Percentiles rank a stretch among this genome's conserved stretches.
Evolutionary conservation across 2,329 filamentous ascomycete species (phyloP).

Genomic region (Fusarium pseudonygamai): DNA sequence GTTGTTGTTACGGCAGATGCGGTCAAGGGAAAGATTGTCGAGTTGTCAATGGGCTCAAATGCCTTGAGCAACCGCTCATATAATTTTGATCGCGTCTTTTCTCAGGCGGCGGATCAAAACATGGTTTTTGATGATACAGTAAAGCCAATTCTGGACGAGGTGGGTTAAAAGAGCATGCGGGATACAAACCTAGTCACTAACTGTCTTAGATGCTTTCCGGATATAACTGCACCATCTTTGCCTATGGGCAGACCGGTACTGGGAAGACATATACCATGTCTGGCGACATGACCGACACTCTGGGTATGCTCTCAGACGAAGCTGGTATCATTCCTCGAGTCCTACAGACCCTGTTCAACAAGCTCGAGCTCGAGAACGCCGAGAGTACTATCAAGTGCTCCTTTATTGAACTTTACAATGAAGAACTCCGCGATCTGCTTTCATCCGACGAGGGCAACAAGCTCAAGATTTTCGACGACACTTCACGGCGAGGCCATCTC

Average conservation of each 20-base stretch:
- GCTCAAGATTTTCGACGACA: slow-evolving; percentile 95
- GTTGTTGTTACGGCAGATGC: slow-evolving; percentile 90
- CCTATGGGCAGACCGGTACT: slow-evolving; percentile 97
- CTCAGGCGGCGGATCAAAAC: slow-evolving; percentile 89
- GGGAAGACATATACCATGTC: slow-evolving; percentile 99
- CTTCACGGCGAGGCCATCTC: slow-evolving; percentile 82
- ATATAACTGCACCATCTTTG: slow-evolving; percentile 98
- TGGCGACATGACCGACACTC: slow-evolving; percentile 89
- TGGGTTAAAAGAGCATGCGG: slow-evolving; percentile 52
- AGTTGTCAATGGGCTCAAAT: slow-evolving; percentile 91
- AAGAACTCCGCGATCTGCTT: slow-evolving; percentile 91
- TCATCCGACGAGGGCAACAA: slow-evolving; percentile 83
- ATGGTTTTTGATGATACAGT: slow-evolving; percentile 98
- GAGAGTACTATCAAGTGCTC: slow-evolving; percentile 97
- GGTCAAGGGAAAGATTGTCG: slow-evolving; percentile 84
- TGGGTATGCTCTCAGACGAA: slow-evolving; percentile 86
- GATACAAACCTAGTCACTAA: slow-evolving; percentile 1
- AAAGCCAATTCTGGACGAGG: slow-evolving; percentile 90
- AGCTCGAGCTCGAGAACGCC: slow-evolving; percentile 78
- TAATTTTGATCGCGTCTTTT: slow-evolving; percentile 96
- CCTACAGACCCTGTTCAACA: slow-evolving; percentile 85
- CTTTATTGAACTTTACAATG: slow-evolving; percentile 98
- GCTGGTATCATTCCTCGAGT: slow-evolving; percentile 96
- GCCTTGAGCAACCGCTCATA: slow-evolving; percentile 96
- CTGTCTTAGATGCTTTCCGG: slow-evolving; percentile 82